Evolutionary conservation across 2,329 filamentous ascomycete genomes (phyloP).

Genomic region (Ciborinia camelliae): DNA sequence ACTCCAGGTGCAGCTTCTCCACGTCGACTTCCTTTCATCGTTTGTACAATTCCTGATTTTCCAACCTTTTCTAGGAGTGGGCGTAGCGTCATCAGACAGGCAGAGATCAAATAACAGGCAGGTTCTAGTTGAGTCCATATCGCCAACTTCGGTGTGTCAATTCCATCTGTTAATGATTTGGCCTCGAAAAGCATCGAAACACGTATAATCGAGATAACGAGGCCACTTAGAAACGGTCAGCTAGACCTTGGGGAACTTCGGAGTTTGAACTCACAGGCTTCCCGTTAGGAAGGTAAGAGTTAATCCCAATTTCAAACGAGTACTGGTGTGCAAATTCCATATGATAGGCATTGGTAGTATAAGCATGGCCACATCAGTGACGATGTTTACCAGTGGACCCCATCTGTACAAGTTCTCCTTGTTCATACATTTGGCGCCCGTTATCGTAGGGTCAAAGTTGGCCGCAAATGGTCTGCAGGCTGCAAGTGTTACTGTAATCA

Average conservation of each 20-base stretch:
- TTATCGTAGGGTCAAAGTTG: background rate
- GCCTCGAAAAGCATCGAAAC: background rate
- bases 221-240: background rate
- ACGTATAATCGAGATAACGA: background rate
- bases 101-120: background rate
- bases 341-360: background rate
- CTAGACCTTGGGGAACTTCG: too few relatives aligned
- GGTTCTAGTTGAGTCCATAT: background rate
- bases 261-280: too few relatives aligned
- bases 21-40: background rate
- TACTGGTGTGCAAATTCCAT: background rate
- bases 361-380: background rate
- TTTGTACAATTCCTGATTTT: background rate
- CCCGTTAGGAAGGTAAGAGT: too few relatives aligned
- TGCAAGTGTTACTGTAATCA: background rate
- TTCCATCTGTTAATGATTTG: background rate
- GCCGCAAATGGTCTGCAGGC: background rate
- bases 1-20: background rate
- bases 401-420: background rate
- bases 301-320: background rate
- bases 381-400: background rate
- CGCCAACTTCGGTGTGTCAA: background rate
- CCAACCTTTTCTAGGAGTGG: background rate
- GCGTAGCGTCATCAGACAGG: background rate
- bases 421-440: too few relatives aligned